phyloP scores from a whole-genome alignment of 2,329 filamentous ascomycete species.

The Cadophora sp. region DNA sequence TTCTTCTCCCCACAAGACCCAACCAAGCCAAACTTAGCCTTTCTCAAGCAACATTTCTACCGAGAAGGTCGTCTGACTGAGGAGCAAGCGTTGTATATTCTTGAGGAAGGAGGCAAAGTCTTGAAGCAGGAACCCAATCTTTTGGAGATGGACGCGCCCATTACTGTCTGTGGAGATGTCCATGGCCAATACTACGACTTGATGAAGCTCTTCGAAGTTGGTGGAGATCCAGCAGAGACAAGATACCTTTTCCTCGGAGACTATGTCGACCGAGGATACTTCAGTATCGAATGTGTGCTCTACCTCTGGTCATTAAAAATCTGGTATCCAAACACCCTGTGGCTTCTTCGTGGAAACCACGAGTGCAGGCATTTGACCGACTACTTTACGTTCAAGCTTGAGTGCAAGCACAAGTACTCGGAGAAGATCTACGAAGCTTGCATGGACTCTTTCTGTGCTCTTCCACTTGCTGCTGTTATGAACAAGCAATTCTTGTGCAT shows the following conservation, averaged over 20 bases:
- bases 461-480: constrained; percentile 96
- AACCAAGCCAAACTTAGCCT: constrained; percentile 88
- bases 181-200: constrained; percentile 99
- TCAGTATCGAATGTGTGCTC: constrained; percentile 98
- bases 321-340: constrained; percentile 96
- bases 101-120: constrained; percentile 85
- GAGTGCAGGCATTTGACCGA: constrained; percentile 99
- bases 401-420: constrained; percentile 99
- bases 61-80: constrained; percentile 96
- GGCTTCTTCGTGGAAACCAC: constrained; percentile 97
- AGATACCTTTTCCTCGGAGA: constrained; percentile 96
- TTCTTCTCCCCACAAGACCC: constrained; percentile 90
- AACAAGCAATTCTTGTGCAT: constrained; percentile 99
- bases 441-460: constrained; percentile 95
- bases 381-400: constrained; percentile 99
- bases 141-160: constrained; percentile 98
- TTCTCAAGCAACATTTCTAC: constrained; percentile 98
- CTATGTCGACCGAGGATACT: constrained; percentile 98
- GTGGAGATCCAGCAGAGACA: constrained; percentile 94
- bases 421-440: constrained; percentile 96
- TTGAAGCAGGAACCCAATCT: constrained; percentile 92
- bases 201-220: constrained; percentile 99
- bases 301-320: constrained; percentile 99
- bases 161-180: constrained; percentile 97
- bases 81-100: constrained; percentile 96